Base-by-base conservation (phyloP, 2,329 filamentous ascomycete species). In the Aspergillus aculeatus region DNA sequence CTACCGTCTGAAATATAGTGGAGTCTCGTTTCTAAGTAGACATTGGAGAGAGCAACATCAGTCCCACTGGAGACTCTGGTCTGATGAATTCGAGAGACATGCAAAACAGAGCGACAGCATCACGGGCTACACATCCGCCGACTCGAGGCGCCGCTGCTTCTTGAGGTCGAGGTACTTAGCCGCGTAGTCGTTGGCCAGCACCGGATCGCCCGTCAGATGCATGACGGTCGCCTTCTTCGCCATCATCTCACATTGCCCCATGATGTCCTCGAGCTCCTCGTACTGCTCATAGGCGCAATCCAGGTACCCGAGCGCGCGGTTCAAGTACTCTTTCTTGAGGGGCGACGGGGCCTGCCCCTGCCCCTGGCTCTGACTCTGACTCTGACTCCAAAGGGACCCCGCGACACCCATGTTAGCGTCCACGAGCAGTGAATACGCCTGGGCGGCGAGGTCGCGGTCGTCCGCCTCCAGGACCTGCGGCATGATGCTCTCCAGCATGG, bases 391-490 rank as follows among this genome's bases (percentile, higher is more conserved):
- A 73, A 75, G 61, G 61, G 66, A 79, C 70, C 38, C 91, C 0
- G 91, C 91, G 62, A 90, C 77, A 0, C 92, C 92, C 80, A 96
- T 89, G 66, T 88, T 85, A 0, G 90, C 88, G 71, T 96, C 92
- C 0, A 86, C 90, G 3, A 96, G 82, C 23, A 86, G 75, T 1
- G 84, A 84, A 73, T 93, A 94, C 19, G 92, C 81, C 23, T 80
- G 82, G 0, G 87, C 92, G 0, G 83, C 82, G 14, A 91, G 79
- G 50, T 80, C 80, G 1, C 82, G 79, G 50, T 89, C 85, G 54
- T 87, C 85, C 54, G 85, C 86, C 74, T 96, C 91, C 1, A 96
- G 80, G 23, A 89, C 86, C 63, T 92, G 87, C 4, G 93, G 92
- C 61, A 96, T 81, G 9, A 90, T 82, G 1, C 86, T 86, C 54